Base-by-base conservation (phyloP, 139 green algal species). In the Tetradesmus lagerheimii region DNA sequence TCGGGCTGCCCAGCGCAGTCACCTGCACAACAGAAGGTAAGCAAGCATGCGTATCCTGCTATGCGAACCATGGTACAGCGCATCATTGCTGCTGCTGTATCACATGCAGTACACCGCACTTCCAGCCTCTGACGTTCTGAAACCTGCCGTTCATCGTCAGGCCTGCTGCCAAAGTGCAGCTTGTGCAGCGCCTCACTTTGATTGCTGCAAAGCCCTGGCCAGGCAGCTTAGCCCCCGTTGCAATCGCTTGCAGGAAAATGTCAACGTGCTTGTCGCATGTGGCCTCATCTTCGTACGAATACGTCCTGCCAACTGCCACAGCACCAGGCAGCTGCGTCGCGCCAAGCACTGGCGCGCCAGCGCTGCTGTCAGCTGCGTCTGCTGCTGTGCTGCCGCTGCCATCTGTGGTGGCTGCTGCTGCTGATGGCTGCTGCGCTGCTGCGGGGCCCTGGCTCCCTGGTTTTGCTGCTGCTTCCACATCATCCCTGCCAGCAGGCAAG, bases 1-100 rank as follows among this genome's bases (percentile, higher is more conserved):
- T 88, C 0, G 96, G 95, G 86, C 96, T 96, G 53, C 96, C 97
- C 85, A 99, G 93, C 5, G 96, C 96, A 23, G 97, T 99, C 18
- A 98, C 89, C 94, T 96, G 93, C 66, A 92, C 0, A 62, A 18
- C 12, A 62, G 47, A 16, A 62, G 43, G n/a, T n/a, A n/a, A n/a
- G n/a, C n/a, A n/a, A n/a, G n/a, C n/a, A n/a, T n/a, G n/a, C n/a
- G n/a, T n/a, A n/a, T n/a, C n/a, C n/a, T n/a, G n/a, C n/a, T n/a
- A n/a, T n/a, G n/a, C n/a, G 43, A 4, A 50, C 5, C 43, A 50
- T 50, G 43, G 43, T 50, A 8, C 43, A 4, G 8, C 43, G 8
- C 43, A 50, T 8, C 43, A 50, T 50, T 8, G 8, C 43, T 50
- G 43, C 43, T 50, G 43, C 43, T 50, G 43, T 50, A 50, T 50